Conservation (phyloP, 2,329 filamentous ascomycete species). For the Exophiala mesophila region DNA sequence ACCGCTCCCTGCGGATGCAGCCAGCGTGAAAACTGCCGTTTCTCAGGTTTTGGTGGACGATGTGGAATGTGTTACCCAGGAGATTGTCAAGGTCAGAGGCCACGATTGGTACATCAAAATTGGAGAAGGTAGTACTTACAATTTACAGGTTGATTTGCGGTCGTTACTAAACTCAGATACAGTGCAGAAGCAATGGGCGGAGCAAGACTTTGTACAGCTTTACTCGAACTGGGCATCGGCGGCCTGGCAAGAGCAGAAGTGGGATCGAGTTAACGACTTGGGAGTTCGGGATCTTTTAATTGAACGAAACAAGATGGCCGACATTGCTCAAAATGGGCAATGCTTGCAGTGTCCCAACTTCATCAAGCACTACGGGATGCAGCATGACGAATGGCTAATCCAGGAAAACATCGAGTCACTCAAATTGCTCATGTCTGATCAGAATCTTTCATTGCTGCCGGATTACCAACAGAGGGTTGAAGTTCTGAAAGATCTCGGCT, state of each 20-base stretch:
- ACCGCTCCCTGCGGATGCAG: conserved; percentile 60
- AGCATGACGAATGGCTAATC: conserved; percentile 94
- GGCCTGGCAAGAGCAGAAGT: conserved; percentile 79
- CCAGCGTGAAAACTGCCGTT: conserved; percentile 64
- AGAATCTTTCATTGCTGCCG: conserved; percentile 89
- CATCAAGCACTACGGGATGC: conserved; percentile 90
- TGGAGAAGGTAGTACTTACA: conserved; percentile 42
- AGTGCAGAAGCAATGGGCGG: conserved; percentile 55
- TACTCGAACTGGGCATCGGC: conserved; percentile 69
- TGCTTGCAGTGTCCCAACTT: conserved; percentile 71
- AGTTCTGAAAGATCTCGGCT: conserved; percentile 85
- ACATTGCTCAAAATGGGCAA: conserved; percentile 58
- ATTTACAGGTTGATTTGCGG: conserved; percentile 33
- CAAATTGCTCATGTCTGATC: conserved; percentile 85
- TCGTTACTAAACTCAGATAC: conserved; percentile 35
- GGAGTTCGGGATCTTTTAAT: conserved; percentile 73
- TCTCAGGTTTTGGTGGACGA: conserved; percentile 68
- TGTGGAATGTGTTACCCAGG: conserved; percentile 78
- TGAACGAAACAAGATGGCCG: conserved; percentile 61
- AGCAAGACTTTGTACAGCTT: conserved; percentile 63
- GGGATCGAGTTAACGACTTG: conserved; percentile 73
- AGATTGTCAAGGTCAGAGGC: conserved; percentile 50
- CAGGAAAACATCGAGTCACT: conserved; percentile 87
- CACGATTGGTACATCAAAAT: conserved; percentile 46
- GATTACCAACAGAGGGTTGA: conserved; percentile 95